Evolutionary conservation across 2,329 filamentous ascomycete genomes (phyloP).

Genomic region (Calonectria pauciramosa): DNA sequence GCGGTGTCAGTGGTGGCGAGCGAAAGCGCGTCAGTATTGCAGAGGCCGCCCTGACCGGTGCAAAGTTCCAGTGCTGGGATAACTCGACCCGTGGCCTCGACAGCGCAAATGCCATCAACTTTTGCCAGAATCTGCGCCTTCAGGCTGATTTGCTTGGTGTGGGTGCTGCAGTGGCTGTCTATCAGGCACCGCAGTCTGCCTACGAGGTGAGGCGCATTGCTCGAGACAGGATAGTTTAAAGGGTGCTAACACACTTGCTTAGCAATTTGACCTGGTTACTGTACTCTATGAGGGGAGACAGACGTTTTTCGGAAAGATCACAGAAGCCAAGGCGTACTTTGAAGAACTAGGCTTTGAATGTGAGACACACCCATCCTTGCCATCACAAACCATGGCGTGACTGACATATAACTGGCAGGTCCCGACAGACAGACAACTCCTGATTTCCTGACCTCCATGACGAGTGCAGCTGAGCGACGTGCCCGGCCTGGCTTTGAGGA

Average conservation of each 20-base stretch:
- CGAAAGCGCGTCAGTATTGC: conserved; percentile 83
- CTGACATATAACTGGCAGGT: neutral
- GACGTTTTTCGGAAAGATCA: conserved; percentile 73
- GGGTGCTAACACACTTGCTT: neutral
- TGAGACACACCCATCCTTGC: conserved; percentile 61
- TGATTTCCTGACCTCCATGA: conserved; percentile 74
- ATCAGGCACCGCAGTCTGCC: conserved; percentile 73
- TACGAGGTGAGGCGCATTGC: conserved; percentile 60
- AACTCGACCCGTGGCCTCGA: conserved; percentile 50
- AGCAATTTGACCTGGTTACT: conserved; percentile 74
- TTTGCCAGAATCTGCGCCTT: conserved; percentile 43
- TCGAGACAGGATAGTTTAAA: neutral
- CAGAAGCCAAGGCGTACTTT: conserved; percentile 72
- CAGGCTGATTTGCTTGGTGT: conserved; percentile 45
- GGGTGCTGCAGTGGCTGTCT: conserved; percentile 57
- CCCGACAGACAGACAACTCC: conserved; percentile 65
- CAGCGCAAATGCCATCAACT: conserved; percentile 47
- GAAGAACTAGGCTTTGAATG: conserved; percentile 74
- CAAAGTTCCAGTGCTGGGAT: conserved; percentile 55
- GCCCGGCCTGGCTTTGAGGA: conserved; percentile 51
- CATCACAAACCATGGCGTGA: neutral
- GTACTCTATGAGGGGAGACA: conserved; percentile 77
- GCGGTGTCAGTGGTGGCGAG: conserved; percentile 83
- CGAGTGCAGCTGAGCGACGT: conserved; percentile 53
- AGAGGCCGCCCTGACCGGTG: conserved; percentile 72